Base-by-base conservation (phyloP, 805 yeast genomes). In the Debaryomyces prosopidis region DNA sequence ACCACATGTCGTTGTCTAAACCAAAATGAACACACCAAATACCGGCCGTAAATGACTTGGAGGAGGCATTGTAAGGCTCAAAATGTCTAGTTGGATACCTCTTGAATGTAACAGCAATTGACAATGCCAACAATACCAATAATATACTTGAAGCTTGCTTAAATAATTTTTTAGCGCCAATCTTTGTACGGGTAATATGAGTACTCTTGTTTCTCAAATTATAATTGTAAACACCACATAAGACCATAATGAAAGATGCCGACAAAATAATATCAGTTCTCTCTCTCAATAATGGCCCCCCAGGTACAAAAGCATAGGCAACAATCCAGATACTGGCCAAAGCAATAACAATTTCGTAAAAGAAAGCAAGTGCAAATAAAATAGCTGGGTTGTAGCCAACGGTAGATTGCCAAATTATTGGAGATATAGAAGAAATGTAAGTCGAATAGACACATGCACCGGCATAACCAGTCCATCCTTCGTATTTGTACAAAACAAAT, bases 11-110 rank as follows among this genome's bases (percentile, higher is more conserved):
- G 65, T 94, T 94, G 64, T 94, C 99, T 41, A 94, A 76, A 18
- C 97, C 99, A 62, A 94, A 94, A 69, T 94, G 99, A 52, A 94
- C 85, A 17, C 98, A 92, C 99, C 99, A 94, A 49, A 94, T 91
- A 63, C 98, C 99, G 2, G 97, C 91, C 1, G 97, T 90, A 56
- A 94, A 79, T 4, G 88, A 63, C 53, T 83, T 79, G 2, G 88
- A 76, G n/a, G 75, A 75, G 16, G 45, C 57, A 48, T 72, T 63
- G 50, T 57, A 68, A 28, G 76, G 77, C 28, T 84, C 86, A 55
- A 80, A 77, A 9, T 94, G 90, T 44, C 65, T 64, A 11, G 91
- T 90, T 27, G 81, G 82, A 12, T 66, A 69, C 46, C 81, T 73
- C 53, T 82, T 81, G 61, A 82, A 74, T 45, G 90, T 73, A 34